Conservation (phyloP, 805 yeast genomes). For the Osmozyma mogii region DNA sequence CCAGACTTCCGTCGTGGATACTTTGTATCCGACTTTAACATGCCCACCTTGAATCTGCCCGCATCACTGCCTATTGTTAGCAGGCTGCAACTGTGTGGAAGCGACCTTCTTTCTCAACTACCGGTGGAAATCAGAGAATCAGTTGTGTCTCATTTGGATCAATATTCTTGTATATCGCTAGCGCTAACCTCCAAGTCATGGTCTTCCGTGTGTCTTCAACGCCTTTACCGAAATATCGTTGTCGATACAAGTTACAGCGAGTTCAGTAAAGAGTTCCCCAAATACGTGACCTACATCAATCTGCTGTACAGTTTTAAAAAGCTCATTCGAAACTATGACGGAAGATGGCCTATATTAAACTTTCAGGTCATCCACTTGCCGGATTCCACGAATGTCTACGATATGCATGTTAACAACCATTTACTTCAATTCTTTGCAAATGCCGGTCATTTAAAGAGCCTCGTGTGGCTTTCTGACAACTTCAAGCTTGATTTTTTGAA, state of each 20-base stretch:
- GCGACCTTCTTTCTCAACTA: too few species aligned
- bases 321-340: slow-evolving; percentile 11
- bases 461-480: slow-evolving; percentile 25
- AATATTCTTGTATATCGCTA: background rate
- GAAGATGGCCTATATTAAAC: slow-evolving; percentile 12
- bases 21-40: too few species aligned
- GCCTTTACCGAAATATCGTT: slow-evolving; percentile 32
- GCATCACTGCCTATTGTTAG: too few species aligned
- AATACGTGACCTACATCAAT: slow-evolving; percentile 25
- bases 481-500: slow-evolving; percentile 21
- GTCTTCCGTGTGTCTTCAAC: slow-evolving; percentile 9
- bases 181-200: background rate
- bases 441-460: slow-evolving; percentile 19
- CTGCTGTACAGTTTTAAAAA: slow-evolving; percentile 32
- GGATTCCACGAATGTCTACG: slow-evolving; percentile 32
- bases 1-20: too few species aligned
- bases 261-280: slow-evolving; percentile 17
- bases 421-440: slow-evolving; percentile 20
- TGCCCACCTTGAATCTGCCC: too few species aligned
- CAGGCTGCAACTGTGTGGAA: too few species aligned
- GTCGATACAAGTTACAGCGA: slow-evolving; percentile 31
- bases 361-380: slow-evolving; percentile 33
- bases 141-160: too few species aligned
- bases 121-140: too few species aligned
- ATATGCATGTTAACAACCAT: slow-evolving; percentile 18